Percentiles rank a stretch among this genome's conserved stretches.
Conservation (phyloP, 495 filamentous ascomycete genomes). For the Podospora sp. region DNA sequence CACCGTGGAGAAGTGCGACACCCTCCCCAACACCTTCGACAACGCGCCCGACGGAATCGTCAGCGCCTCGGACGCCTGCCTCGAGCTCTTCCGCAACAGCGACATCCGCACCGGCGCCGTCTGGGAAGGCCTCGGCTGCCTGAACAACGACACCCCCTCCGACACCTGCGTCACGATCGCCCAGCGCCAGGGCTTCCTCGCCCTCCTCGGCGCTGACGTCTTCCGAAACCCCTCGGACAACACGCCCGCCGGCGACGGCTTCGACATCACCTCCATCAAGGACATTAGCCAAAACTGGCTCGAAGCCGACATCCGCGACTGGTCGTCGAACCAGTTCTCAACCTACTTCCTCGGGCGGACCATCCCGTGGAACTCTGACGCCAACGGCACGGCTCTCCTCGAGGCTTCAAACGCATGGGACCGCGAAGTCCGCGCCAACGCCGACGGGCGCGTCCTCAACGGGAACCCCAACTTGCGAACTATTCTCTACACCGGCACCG, state of each 20-base stretch:
- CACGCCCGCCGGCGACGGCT: slow-evolving; percentile 7
- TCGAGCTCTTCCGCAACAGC: not conserved
- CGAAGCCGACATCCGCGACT: slow-evolving; percentile 7
- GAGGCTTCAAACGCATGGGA: not conserved
- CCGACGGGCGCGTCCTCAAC: not conserved
- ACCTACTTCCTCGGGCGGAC: not conserved
- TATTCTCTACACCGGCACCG: slow-evolving; percentile 7
- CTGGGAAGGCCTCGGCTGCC: too few relatives aligned
- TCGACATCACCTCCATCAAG: slow-evolving; percentile 6
- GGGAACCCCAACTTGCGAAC: not conserved
- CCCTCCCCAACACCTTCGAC: not conserved
- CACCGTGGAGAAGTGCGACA: not conserved
- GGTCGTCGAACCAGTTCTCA: not conserved
- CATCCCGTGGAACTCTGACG: slow-evolving; percentile 5
- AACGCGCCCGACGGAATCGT: not conserved
- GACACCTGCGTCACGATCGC: not conserved
- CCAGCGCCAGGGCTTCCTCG: not conserved
- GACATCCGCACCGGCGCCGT: not conserved
- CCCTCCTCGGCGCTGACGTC: not conserved
- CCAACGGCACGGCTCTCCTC: not conserved
- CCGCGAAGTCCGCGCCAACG: not conserved
- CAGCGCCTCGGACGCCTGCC: not conserved
- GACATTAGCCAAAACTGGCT: not conserved
- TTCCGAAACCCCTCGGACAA: not conserved
- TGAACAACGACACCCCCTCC: too few relatives aligned